Base-by-base conservation (phyloP, 2,329 filamentous ascomycete genomes). In the Fusarium scirpi region DNA sequence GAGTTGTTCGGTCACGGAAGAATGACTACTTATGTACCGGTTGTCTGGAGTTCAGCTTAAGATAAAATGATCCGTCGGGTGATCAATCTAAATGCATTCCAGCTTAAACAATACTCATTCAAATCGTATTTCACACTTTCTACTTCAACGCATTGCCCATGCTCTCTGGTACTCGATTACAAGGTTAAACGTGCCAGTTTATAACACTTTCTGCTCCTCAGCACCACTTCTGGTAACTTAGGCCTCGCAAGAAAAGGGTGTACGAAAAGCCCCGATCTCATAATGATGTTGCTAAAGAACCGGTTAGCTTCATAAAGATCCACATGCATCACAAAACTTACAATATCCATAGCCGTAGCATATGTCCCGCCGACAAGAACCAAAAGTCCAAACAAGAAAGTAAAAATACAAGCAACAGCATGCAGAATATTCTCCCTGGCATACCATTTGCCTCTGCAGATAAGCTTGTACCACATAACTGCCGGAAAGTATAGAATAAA, bases 391-490 rank as follows among this genome's bases (percentile, higher is more conserved):
- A 74, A 52, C 6, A 74, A 1, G 5, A 74, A 67, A 7, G 69
- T 69, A n/a, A 67, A 53, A 0, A 58, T 29, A 5, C 67, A 71
- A 29, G 67, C 49, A 18, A 60, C 1, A 0, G 67, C 62, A 29
- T 62, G 49, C 3, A 67, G 8, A 8, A 74, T 54, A 15, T 74
- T 74, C 15, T 69, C 64, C 52, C 58, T 59, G 1, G 61, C 56
- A 43, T 69, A 58, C 64, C 71, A 73, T 10, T 68, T 66, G 7
- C 76, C 76, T 20, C 77, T 68, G 34, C 69, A 67, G n/a, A 78
- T 71, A 8, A 82, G 74, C 43, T 82, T 78, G 67, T 82, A 81
- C 76, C 79, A 81, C 69, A 82, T 79, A 38, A 82, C 70, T 6
- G 80, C 80, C 1, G 82, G 76, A 34, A 80, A 73, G 30, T 81